phyloP scores from a whole-genome alignment of 1,284 basidiomycete species.

The Wolfiporia cocos region DNA sequence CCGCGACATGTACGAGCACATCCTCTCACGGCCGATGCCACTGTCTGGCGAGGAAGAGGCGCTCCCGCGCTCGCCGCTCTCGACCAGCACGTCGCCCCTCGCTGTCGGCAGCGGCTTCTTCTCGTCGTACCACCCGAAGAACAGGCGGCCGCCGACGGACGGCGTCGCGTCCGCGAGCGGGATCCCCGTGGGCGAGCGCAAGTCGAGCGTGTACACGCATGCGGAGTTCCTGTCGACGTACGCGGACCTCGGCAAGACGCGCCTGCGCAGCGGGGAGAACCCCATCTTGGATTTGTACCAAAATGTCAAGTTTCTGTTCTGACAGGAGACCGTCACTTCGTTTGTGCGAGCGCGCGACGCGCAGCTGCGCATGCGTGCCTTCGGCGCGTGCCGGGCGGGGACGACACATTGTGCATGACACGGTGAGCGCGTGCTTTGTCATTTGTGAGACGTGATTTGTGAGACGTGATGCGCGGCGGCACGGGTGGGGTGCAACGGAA shows the following conservation, averaged over 20 bases:
- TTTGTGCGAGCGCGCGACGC: too few species aligned
- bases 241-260: constrained; percentile 64
- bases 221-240: constrained; percentile 82
- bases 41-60: constrained; percentile 22
- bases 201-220: constrained; percentile 79
- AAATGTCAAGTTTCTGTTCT: constrained; percentile 86
- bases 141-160: constrained; percentile 55
- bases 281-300: constrained; percentile 84
- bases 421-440: too few species aligned
- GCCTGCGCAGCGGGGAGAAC: constrained; percentile 75
- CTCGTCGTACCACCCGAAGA: constrained; percentile 52
- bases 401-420: too few species aligned
- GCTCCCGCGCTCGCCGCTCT: constrained; percentile 41
- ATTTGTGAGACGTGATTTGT: too few species aligned
- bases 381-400: too few species aligned
- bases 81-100: constrained; percentile 42
- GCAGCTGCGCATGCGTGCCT: too few species aligned
- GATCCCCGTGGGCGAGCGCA: constrained; percentile 73
- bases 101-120: constrained; percentile 62
- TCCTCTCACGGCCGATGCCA: constrained; percentile 54
- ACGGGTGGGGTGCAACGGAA: too few species aligned
- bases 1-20: constrained; percentile 82
- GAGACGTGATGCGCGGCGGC: too few species aligned
- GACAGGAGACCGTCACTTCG: constrained; percentile 21
- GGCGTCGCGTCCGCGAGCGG: constrained; percentile 70